phyloP scores from a whole-genome alignment of 129 eudicot species.

The Tagetes patula region DNA sequence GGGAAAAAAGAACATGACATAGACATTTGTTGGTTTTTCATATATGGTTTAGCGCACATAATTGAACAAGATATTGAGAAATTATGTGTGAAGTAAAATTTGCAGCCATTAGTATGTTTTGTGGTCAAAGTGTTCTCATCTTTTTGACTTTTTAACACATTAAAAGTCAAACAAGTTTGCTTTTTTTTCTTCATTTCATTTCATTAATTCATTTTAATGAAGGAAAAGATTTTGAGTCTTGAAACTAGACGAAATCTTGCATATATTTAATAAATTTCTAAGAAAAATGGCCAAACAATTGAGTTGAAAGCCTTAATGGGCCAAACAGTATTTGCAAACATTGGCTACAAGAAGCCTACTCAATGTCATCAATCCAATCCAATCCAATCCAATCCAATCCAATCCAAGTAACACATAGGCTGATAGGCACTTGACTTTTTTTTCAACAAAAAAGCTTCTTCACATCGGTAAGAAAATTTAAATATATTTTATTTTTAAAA shows the following conservation, averaged over 20 bases:
- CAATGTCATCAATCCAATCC: neutral
- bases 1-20: constrained; percentile 28
- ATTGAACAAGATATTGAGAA: constrained; percentile 9
- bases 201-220: too few species aligned
- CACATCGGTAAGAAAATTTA: too few species aligned
- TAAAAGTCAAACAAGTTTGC: neutral
- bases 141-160: constrained; percentile 17
- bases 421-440: too few species aligned
- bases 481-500: too few species aligned
- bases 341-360: neutral
- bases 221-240: too few species aligned
- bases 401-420: too few species aligned
- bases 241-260: too few species aligned
- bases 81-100: neutral
- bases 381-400: too few species aligned
- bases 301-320: neutral
- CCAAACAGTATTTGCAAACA: neutral
- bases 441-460: too few species aligned
- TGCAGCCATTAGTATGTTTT: constrained; percentile 16
- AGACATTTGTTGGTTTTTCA: constrained; percentile 32
- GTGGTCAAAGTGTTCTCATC: constrained; percentile 25
- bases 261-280: too few species aligned
- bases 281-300: too few species aligned
- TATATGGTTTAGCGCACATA: constrained; percentile 31
- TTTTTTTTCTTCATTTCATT: too few species aligned